A percentile compares a stretch with the other conserved stretches of the same genome.
Conservation (phyloP, 176 grass and related monocot species). For the Calamus simplicifolius region DNA sequence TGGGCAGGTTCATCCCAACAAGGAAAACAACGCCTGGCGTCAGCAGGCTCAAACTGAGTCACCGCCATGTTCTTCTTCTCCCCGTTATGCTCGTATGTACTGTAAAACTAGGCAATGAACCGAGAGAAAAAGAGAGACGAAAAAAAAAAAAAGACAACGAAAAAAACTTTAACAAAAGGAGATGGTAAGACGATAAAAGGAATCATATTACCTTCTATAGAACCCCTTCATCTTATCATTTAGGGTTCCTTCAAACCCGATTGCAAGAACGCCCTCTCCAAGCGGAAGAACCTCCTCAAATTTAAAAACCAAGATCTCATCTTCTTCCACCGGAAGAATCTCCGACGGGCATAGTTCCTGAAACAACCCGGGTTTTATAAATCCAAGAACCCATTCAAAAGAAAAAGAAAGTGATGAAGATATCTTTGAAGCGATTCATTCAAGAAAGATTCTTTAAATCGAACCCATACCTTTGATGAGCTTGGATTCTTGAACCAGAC, state of each 20-base stretch:
- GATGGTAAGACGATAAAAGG: too few species aligned
- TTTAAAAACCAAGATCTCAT: conserved; percentile 69
- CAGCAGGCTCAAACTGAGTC: conserved; percentile 81
- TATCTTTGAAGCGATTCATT: background rate
- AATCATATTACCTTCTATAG: conserved; percentile 59
- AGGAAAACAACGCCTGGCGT: conserved; percentile 74
- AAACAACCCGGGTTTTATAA: conserved; percentile 13
- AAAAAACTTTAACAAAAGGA: too few species aligned
- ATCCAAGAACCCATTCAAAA: background rate
- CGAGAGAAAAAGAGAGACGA: background rate
- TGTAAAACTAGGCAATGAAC: background rate
- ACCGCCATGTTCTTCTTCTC: conserved; percentile 94
- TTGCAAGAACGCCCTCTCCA: conserved; percentile 46
- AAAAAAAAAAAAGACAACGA: background rate
- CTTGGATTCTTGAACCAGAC: conserved; percentile 36
- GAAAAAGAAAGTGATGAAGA: background rate
- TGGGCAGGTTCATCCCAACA: conserved; percentile 95
- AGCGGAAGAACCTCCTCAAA: conserved; percentile 62
- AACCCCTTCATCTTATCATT: conserved; percentile 96
- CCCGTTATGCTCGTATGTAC: conserved; percentile 75
- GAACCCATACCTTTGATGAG: conserved; percentile 36
- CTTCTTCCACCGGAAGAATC: conserved; percentile 50
- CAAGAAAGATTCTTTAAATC: background rate
- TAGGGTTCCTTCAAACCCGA: conserved; percentile 64
- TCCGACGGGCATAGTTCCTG: conserved; percentile 52